These are phyloP conservation scores for Mrakia frigida DNA, from an alignment of 768 basidiomycete species.

Conservation along the genomic window DNA sequence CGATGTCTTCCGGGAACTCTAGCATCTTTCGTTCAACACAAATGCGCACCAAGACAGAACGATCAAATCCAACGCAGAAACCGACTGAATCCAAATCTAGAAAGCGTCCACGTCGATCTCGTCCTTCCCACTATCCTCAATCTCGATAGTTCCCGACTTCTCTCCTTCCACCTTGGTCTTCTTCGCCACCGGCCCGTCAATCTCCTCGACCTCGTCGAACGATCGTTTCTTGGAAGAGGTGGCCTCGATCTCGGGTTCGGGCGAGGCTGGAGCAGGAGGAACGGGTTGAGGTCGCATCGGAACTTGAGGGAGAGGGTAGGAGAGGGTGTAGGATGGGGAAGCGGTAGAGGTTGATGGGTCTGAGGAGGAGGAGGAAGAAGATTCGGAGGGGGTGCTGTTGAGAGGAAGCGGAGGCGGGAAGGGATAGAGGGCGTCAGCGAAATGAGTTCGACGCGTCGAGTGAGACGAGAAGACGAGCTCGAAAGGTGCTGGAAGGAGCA, in stretches of 20 bases:
- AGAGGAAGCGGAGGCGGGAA: neutral
- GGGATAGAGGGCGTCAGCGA: neutral
- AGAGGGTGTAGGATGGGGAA: neutral
- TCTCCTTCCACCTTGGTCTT: slow-evolving; percentile 4
- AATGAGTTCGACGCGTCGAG: neutral
- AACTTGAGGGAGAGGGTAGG: no score
- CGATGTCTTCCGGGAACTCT: no score
- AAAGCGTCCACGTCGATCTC: slow-evolving; percentile 4
- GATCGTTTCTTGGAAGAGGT: neutral
- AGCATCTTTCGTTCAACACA: no score
- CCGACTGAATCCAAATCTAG: no score
- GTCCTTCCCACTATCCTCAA: slow-evolving; percentile 11
- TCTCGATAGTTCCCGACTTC: neutral
- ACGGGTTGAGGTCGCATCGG: neutral
- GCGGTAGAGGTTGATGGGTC: no score
- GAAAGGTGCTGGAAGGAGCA: neutral
- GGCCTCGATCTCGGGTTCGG: neutral
- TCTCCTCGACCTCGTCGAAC: slow-evolving; percentile 21
- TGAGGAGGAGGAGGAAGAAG: neutral
- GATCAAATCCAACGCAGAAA: no score
- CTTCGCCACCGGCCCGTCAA: slow-evolving; percentile 2
- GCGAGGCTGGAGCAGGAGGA: neutral
- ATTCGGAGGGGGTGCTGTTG: neutral
- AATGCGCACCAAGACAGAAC: no score
- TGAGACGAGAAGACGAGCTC: neutral